Evolutionary conservation across 1,284 basidiomycete genomes (phyloP).

Genomic region (Melampsora americana): DNA sequence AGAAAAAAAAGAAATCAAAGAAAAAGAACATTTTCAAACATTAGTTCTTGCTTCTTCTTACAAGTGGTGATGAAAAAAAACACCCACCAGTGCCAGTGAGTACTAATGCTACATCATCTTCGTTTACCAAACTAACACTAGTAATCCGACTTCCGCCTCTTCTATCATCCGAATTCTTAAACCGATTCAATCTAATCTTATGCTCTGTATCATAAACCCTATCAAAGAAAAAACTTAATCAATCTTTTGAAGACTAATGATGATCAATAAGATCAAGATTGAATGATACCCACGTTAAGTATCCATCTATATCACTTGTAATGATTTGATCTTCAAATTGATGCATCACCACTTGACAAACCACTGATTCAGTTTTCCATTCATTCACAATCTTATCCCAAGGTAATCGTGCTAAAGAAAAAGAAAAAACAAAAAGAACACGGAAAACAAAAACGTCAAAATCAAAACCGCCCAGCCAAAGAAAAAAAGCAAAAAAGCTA

Average conservation of each 20-base stretch:
- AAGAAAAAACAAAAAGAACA: no score
- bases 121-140: constrained; percentile 37
- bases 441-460: no score
- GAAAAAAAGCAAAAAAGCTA: no score
- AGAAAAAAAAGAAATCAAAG: neutral
- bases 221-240: neutral
- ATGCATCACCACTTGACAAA: constrained; percentile 33
- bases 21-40: no score
- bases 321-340: constrained; percentile 43
- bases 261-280: neutral
- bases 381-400: constrained; percentile 8
- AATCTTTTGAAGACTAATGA: neutral
- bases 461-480: no score
- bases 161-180: constrained; percentile 19
- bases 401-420: neutral
- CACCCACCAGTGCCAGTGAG: constrained; percentile 33
- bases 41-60: neutral
- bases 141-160: constrained; percentile 21
- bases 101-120: constrained; percentile 34
- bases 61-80: no score
- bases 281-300: constrained; percentile 10
- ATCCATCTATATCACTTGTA: constrained; percentile 15
- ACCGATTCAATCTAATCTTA: constrained; percentile 32
- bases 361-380: neutral
- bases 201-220: constrained; percentile 36